Conservation (phyloP, 805 yeast species). For the Hanseniaspora thailandica region DNA sequence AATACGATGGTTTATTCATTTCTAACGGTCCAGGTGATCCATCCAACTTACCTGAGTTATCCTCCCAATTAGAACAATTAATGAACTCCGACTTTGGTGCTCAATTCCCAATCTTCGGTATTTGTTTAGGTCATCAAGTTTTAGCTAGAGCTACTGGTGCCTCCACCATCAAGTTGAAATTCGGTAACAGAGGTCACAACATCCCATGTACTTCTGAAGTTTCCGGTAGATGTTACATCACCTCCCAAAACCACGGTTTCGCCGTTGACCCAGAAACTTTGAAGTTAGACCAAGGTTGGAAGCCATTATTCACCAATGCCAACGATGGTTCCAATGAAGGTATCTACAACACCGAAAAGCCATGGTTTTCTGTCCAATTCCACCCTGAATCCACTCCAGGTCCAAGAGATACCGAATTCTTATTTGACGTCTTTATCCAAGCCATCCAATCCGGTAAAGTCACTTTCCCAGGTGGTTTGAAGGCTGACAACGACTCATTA, state of each 20-base stretch:
- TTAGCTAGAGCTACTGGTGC: constrained; percentile 94
- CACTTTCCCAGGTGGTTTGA: constrained; percentile 78
- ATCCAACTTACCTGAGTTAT: constrained; percentile 61
- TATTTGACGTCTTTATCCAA: constrained; percentile 84
- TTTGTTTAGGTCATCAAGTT: constrained; percentile 96
- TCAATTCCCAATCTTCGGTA: constrained; percentile 76
- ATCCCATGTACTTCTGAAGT: constrained; percentile 85
- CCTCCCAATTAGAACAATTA: constrained; percentile 45
- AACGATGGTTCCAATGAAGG: constrained; percentile 98
- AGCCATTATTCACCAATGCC: constrained; percentile 86
- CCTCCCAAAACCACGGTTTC: constrained; percentile 97
- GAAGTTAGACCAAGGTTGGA: constrained; percentile 53
- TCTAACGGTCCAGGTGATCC: constrained; percentile 99
- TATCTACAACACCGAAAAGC: constrained; percentile 77
- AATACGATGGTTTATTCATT: constrained; percentile 87
- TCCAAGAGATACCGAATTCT: constrained; percentile 95
- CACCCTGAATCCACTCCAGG: constrained; percentile 99
- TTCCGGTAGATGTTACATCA: constrained; percentile 93
- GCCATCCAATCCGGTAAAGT: constrained; percentile 67
- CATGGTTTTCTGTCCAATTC: constrained; percentile 94
- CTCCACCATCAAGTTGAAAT: constrained; percentile 77
- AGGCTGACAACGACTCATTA: constrained; percentile 60
- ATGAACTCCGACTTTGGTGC: constrained; percentile 37
- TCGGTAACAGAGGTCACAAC: constrained; percentile 98
- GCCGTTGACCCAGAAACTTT: constrained; percentile 83